Evolutionary conservation across 345 rosid species (phyloP).

Genomic region (Euphorbia peplus): DNA sequence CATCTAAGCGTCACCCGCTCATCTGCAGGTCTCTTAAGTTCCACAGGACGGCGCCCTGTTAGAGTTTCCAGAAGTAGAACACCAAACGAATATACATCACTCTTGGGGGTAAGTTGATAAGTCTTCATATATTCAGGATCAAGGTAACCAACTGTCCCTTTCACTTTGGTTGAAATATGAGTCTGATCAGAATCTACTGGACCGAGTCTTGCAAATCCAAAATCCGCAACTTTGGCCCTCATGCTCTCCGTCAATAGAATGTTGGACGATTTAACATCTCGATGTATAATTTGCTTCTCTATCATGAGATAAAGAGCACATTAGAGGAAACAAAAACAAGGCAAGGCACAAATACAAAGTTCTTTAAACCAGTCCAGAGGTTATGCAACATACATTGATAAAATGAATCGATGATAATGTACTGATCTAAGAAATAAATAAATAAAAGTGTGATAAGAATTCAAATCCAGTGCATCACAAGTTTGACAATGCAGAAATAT

Average conservation of each 20-base stretch:
- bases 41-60: conserved; percentile 90
- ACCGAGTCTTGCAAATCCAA: conserved; percentile 91
- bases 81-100: conserved; percentile 94
- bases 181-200: conserved; percentile 57
- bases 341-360: neutral
- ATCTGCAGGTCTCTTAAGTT: conserved; percentile 45
- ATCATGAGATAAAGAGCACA: conserved; percentile 19
- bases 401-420: neutral
- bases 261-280: conserved; percentile 94
- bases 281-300: conserved; percentile 92
- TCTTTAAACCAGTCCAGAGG: neutral
- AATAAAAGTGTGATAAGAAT: neutral
- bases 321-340: neutral
- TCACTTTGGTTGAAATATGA: conserved; percentile 82
- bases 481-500: neutral
- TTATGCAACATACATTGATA: neutral
- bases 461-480: neutral
- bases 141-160: conserved; percentile 93
- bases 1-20: conserved; percentile 85
- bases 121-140: conserved; percentile 98
- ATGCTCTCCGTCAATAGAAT: conserved; percentile 82
- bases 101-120: conserved; percentile 80
- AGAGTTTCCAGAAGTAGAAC: conserved; percentile 81
- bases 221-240: conserved; percentile 97
- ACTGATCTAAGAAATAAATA: neutral